Percentiles rank a stretch among this genome's conserved stretches.
These are phyloP conservation scores for Sporothrix inflata DNA, from an alignment of 2,329 filamentous ascomycete genomes.

Conservation along the genomic window DNA sequence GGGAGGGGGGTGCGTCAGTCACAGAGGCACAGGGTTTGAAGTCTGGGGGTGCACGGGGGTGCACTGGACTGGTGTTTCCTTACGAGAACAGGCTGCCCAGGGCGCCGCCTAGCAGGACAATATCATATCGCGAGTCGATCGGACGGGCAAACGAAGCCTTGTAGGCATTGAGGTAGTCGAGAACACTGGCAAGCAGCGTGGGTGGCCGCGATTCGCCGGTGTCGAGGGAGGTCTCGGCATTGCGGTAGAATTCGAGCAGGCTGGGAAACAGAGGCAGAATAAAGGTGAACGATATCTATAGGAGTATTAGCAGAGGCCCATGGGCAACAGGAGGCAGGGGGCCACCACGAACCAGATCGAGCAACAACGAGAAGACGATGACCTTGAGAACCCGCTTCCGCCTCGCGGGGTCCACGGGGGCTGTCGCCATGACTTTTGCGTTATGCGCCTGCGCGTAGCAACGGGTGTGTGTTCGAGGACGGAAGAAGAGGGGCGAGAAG, in stretches of 20 bases:
- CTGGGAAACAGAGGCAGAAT: constrained; percentile 96
- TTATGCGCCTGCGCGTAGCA: constrained; percentile 34
- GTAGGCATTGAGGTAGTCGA: constrained; percentile 87
- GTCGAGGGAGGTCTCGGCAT: constrained; percentile 67
- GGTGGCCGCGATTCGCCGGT: constrained; percentile 46
- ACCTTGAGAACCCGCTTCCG: constrained; percentile 85
- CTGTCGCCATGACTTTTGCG: constrained; percentile 43
- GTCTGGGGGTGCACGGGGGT: not conserved
- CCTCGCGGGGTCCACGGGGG: constrained; percentile 53
- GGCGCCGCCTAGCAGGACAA: constrained; percentile 90
- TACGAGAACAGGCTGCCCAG: constrained; percentile 86
- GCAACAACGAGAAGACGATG: constrained; percentile 83
- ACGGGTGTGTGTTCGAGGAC: not conserved
- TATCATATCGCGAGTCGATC: constrained; percentile 96
- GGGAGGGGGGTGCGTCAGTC: not conserved
- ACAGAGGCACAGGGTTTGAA: not conserved
- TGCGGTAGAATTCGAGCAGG: constrained; percentile 93
- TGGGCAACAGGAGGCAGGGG: not conserved
- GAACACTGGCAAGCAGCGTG: constrained; percentile 76
- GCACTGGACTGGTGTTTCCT: constrained; percentile 34
- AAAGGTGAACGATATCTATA: constrained; percentile 94
- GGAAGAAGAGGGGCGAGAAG: not conserved
- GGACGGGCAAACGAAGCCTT: constrained; percentile 90
- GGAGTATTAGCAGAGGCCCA: constrained; percentile 23
- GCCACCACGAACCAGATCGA: constrained; percentile 71